Conservation (phyloP, 805 yeast species). For the Yamadazyma phyllophila region DNA sequence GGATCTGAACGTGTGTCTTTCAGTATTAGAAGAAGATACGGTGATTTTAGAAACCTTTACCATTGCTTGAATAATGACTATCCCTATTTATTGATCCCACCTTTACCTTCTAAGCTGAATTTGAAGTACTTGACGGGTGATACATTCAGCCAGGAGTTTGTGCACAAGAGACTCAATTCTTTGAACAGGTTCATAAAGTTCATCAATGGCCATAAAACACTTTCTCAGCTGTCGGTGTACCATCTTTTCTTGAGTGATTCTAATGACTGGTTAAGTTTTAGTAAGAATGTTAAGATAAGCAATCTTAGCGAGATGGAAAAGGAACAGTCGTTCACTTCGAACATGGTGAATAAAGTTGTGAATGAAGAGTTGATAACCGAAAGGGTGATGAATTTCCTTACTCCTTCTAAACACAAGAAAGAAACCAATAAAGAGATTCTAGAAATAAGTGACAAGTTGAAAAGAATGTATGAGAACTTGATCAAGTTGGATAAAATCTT, state of each 20-base stretch:
- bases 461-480: conserved; percentile 81
- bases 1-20: conserved; percentile 29
- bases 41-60: conserved; percentile 79
- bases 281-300: conserved; percentile 48
- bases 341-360: conserved; percentile 40
- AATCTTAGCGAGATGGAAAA: conserved; percentile 17
- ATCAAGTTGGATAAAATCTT: conserved; percentile 76
- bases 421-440: conserved; percentile 68
- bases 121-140: conserved; percentile 93
- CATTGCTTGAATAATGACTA: conserved; percentile 72
- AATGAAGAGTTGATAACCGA: conserved; percentile 84
- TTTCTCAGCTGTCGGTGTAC: conserved; percentile 68
- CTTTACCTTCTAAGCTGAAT: conserved; percentile 89
- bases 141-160: conserved; percentile 81
- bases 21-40: conserved; percentile 73
- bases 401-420: conserved; percentile 59
- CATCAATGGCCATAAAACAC: conserved; percentile 67
- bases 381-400: conserved; percentile 89
- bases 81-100: conserved; percentile 87
- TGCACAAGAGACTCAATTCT: conserved; percentile 77
- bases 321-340: conserved; percentile 17
- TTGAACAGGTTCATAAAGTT: conserved; percentile 73
- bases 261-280: conserved; percentile 70
- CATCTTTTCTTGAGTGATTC: conserved; percentile 68
- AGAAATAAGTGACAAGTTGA: conserved; percentile 73